phyloP scores from a whole-genome alignment of 129 eudicot species.

The Deinandra increscens region DNA sequence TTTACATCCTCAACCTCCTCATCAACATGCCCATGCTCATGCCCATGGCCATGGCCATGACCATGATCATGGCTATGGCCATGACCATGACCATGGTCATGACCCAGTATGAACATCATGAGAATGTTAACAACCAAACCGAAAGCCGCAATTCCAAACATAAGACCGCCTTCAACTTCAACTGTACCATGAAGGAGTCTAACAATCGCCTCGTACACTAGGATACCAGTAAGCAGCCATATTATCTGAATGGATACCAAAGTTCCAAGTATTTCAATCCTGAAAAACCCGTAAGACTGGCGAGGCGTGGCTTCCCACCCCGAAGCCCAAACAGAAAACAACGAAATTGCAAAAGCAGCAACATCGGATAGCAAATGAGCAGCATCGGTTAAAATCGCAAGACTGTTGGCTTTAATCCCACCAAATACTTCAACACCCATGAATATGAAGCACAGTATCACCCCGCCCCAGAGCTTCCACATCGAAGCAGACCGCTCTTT shows the following conservation, averaged over 20 bases:
- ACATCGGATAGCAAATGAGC: conserved; percentile 74
- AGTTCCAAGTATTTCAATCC: conserved; percentile 61
- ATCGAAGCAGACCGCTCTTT: conserved; percentile 58
- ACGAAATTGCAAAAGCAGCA: conserved; percentile 69
- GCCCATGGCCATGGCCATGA: background rate
- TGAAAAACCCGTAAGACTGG: conserved; percentile 39
- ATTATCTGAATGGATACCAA: conserved; percentile 53
- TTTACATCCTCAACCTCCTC: conserved; percentile 33
- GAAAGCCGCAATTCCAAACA: conserved; percentile 51
- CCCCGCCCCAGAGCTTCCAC: conserved; percentile 52
- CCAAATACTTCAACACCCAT: conserved; percentile 60
- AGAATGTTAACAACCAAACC: conserved; percentile 47
- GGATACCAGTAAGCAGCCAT: conserved; percentile 53
- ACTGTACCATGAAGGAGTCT: conserved; percentile 41
- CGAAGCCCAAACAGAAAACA: conserved; percentile 68
- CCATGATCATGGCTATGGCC: background rate
- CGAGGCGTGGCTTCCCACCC: conserved; percentile 68
- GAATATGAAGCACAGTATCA: conserved; percentile 44
- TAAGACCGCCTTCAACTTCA: conserved; percentile 49
- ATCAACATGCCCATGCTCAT: conserved; percentile 34
- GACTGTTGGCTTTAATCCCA: conserved; percentile 69
- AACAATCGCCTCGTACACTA: conserved; percentile 52
- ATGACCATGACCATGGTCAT: conserved; percentile 17
- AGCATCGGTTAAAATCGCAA: conserved; percentile 69
- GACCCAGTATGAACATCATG: conserved; percentile 40